Evolutionary conservation across 768 basidiomycete species (phyloP).

Genomic region (Tricholomella constricta): DNA sequence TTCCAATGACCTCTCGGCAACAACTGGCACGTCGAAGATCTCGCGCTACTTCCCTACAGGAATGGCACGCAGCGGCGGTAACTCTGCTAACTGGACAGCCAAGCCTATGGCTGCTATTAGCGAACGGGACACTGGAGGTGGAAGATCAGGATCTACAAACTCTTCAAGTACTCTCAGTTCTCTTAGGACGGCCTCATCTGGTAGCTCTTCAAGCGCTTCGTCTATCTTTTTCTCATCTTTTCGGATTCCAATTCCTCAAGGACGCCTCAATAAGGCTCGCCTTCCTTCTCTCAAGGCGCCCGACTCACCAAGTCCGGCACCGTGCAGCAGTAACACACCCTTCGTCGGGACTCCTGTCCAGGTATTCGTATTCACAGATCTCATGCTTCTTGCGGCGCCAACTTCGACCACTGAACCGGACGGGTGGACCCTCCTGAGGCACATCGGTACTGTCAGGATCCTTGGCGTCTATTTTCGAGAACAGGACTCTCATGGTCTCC

Average conservation of each 20-base stretch:
- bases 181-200: conserved; percentile 10
- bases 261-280: conserved; percentile 5
- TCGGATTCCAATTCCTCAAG: conserved; percentile 11
- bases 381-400: conserved; percentile 60
- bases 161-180: conserved; percentile 25
- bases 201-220: conserved; percentile 12
- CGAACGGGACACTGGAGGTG: conserved; percentile 43
- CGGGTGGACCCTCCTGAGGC: conserved; percentile 30
- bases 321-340: neutral
- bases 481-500: conserved; percentile 14
- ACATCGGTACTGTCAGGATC: conserved; percentile 49
- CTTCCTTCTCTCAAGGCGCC: conserved; percentile 5
- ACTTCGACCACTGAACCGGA: conserved; percentile 19
- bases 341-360: conserved; percentile 25
- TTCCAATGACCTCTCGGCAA: conserved; percentile 16
- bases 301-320: conserved; percentile 10
- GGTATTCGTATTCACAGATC: conserved; percentile 59
- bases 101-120: conserved; percentile 43
- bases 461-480: conserved; percentile 27
- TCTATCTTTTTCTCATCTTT: conserved; percentile 18
- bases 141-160: conserved; percentile 42
- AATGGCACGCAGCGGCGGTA: conserved; percentile 8
- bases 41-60: conserved; percentile 9
- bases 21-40: conserved; percentile 1
- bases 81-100: conserved; percentile 27